Percentiles rank a stretch among this genome's conserved stretches.
These are phyloP conservation scores for Quercus tomentella DNA, from an alignment of 331 rosid species.

Conservation along the genomic window DNA sequence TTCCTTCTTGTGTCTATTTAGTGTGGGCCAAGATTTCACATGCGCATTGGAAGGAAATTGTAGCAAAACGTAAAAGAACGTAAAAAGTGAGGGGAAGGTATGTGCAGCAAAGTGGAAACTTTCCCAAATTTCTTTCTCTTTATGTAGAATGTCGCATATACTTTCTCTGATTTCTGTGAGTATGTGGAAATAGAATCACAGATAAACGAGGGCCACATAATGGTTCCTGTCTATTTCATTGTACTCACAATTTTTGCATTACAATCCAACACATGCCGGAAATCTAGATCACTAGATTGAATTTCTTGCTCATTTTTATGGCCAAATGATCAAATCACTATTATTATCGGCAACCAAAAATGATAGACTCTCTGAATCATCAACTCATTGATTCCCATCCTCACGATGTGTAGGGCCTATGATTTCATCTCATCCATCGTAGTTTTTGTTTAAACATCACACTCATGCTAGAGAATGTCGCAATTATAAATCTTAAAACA, in stretches of 20 bases:
- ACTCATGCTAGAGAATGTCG: too few relatives aligned
- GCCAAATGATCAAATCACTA: not conserved
- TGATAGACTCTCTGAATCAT: too few relatives aligned
- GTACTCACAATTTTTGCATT: not conserved
- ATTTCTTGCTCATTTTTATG: not conserved
- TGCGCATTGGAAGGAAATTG: constrained; percentile 15
- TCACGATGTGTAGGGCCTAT: too few relatives aligned
- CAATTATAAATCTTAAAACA: too few relatives aligned
- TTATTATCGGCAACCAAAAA: too few relatives aligned
- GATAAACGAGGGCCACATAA: not conserved
- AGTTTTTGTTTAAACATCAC: too few relatives aligned
- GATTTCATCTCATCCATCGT: too few relatives aligned
- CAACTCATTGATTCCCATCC: too few relatives aligned
- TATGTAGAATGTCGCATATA: not conserved
- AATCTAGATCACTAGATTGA: not conserved
- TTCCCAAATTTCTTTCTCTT: constrained; percentile 1
- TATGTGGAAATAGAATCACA: not conserved
- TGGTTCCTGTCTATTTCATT: not conserved
- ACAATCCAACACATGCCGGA: not conserved
- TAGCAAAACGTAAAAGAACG: not conserved
- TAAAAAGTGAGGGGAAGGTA: constrained; percentile 4
- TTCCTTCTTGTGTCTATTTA: not conserved
- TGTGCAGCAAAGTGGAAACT: not conserved
- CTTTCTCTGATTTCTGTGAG: not conserved
- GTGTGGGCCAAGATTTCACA: constrained; percentile 26